Conservation (phyloP, 2,329 filamentous ascomycete genomes). For the Aspergillus sp. region DNA sequence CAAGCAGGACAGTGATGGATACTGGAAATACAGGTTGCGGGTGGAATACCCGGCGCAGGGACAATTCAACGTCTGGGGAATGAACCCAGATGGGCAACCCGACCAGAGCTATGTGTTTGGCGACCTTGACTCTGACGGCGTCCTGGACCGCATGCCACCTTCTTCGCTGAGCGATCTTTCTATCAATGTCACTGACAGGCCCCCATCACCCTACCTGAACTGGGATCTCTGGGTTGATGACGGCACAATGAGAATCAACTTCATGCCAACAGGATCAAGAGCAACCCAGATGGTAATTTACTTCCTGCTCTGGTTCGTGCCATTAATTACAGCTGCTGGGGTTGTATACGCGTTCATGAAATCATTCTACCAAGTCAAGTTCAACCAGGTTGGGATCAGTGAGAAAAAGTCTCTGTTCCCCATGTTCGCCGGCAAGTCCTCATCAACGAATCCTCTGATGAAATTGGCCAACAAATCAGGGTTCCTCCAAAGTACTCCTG, state of each 20-base stretch:
- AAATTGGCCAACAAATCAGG: conserved; percentile 36
- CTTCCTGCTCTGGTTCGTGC: conserved; percentile 55
- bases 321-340: conserved; percentile 50
- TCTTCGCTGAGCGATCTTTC: conserved; percentile 56
- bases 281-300: conserved; percentile 56
- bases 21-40: conserved; percentile 62
- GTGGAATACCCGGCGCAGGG: conserved; percentile 63
- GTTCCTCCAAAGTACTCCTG: conserved; percentile 38
- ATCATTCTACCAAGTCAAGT: conserved; percentile 64
- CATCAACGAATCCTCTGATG: conserved; percentile 33
- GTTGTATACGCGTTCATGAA: conserved; percentile 60
- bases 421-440: conserved; percentile 34
- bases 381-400: conserved; percentile 58
- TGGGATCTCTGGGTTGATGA: conserved; percentile 60
- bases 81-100: conserved; percentile 62
- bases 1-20: conserved; percentile 48
- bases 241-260: conserved; percentile 51
- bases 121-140: conserved; percentile 60
- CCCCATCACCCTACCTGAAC: conserved; percentile 55
- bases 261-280: conserved; percentile 56
- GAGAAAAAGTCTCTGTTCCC: conserved; percentile 49
- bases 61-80: conserved; percentile 67
- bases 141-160: conserved; percentile 63
- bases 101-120: conserved; percentile 61
- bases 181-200: conserved; percentile 60